Evolutionary conservation across 2,329 filamentous ascomycete genomes (phyloP), one percentile per base, ranked within the genome.

Genomic region (Celoporthe dispersa): DNA sequence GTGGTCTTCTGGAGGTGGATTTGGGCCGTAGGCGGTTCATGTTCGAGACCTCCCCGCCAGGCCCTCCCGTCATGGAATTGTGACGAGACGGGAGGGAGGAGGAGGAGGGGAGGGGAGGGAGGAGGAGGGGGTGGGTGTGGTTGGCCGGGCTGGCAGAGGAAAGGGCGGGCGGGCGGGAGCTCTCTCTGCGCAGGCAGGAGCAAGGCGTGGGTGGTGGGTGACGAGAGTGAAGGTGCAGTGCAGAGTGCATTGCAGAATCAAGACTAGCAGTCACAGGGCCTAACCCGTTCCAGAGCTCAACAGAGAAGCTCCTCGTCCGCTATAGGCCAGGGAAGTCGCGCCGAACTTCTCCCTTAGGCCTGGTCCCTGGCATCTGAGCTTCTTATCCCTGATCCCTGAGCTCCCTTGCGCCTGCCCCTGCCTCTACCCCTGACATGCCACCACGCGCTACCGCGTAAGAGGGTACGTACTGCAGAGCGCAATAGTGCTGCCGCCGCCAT

Each of bases 171-270:
- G 19, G 44, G 44, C 41, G 51, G 53, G 53, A 31, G 25, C 12
- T 31, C 53, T 57, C n/a, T n/a, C n/a, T 8, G 53, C 14, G 22
- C 25, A 14, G 53, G 28, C 25, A 28, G n/a, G 16, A 55, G 53
- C 25, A 28, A 55, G 53, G 12, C n/a, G 25, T 14, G 28, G 53
- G 25, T 31, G 25, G 28, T 31, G 25, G 28, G 53, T 57, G 53
- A 57, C 16, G 53, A 57, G 25, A 28, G n/a, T 25, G 53, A 31
- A 57, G 53, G 53, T 57, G 53, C 57, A 33, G 57, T 60, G 57
- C 57, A 60, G 33, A 60, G 53, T 57, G 53, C 57, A 33, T 33
- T 60, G 57, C 57, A 60, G 33, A 60, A 60, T 60, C 57, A 60
- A 33, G 57, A 37, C 57, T n/a, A 35, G 57, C 19, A 57, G 57